Percentiles rank a stretch among this genome's conserved stretches.
These are phyloP conservation scores for Lachancea quebecensis DNA, from an alignment of 805 yeast species.

Conservation along the genomic window DNA sequence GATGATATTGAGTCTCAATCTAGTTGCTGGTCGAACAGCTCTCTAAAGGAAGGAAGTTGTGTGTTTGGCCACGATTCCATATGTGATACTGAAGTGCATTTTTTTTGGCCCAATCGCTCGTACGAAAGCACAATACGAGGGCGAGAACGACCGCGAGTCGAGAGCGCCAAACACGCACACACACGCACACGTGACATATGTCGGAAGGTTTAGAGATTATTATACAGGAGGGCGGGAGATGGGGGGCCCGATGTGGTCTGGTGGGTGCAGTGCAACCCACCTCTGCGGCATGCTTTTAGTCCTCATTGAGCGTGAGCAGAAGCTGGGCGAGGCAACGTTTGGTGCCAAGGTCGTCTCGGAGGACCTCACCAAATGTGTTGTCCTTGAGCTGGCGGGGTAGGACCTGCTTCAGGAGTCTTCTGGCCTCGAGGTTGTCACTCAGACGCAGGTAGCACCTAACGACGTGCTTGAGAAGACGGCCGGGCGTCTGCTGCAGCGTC, in stretches of 20 bases:
- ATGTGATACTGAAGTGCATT: too few species aligned
- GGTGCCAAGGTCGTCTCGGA: slow-evolving; percentile 83
- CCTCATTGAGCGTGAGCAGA: slow-evolving; percentile 54
- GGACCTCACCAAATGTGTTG: slow-evolving; percentile 61
- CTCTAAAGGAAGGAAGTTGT: neutral
- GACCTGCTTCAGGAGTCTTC: slow-evolving; percentile 74
- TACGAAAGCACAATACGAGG: too few species aligned
- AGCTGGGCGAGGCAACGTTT: slow-evolving; percentile 82
- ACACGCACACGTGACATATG: too few species aligned
- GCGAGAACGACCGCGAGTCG: too few species aligned
- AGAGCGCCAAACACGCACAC: too few species aligned
- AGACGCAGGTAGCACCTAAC: slow-evolving; percentile 88
- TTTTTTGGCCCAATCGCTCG: too few species aligned
- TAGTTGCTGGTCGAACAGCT: too few species aligned
- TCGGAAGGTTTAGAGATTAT: neutral
- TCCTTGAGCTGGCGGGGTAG: slow-evolving; percentile 81
- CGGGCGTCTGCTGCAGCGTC: slow-evolving; percentile 59
- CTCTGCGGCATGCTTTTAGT: slow-evolving; percentile 3
- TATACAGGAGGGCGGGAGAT: neutral
- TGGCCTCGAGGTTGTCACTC: slow-evolving; percentile 84
- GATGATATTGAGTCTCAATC: neutral
- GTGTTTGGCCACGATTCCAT: slow-evolving; percentile 2
- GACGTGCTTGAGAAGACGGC: slow-evolving; percentile 83
- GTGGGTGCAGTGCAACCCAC: too few species aligned
- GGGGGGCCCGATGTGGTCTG: neutral